A percentile compares a stretch with the other conserved stretches of the same genome.
Evolutionary conservation across 345 rosid genomes (phyloP).

Genomic region (Eutrema yunnanense): DNA sequence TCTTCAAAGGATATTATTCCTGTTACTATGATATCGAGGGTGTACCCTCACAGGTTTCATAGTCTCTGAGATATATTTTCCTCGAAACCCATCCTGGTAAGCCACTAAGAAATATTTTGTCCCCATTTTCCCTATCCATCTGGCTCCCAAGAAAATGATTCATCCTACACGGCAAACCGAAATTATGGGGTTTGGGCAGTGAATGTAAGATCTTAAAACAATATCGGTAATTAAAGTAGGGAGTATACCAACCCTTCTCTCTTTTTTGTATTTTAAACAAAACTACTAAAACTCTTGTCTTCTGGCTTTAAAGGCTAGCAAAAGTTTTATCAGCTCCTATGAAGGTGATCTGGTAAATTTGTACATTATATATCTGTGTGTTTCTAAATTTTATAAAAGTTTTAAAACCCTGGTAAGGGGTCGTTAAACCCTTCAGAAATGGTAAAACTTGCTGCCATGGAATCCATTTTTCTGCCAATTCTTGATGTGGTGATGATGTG

Average conservation of each 20-base stretch:
- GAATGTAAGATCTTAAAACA: slow-evolving; percentile 47
- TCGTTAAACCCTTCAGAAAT: slow-evolving; percentile 49
- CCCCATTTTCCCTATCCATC: slow-evolving; percentile 30
- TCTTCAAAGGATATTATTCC: slow-evolving; percentile 5
- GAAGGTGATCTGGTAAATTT: slow-evolving; percentile 80
- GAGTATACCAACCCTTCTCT: slow-evolving; percentile 57
- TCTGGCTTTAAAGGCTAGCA: slow-evolving; percentile 69
- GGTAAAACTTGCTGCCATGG: slow-evolving; percentile 63
- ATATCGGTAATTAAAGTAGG: slow-evolving; percentile 53
- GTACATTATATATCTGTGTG: slow-evolving; percentile 26
- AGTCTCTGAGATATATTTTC: slow-evolving; percentile 34
- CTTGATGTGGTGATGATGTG: slow-evolving; percentile 93
- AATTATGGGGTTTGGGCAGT: slow-evolving; percentile 45
- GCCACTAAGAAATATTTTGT: slow-evolving; percentile 23
- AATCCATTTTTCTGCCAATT: slow-evolving; percentile 83
- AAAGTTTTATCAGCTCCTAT: slow-evolving; percentile 69
- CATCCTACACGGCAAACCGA: slow-evolving; percentile 49
- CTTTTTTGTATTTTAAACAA: slow-evolving; percentile 38
- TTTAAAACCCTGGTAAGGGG: slow-evolving; percentile 98
- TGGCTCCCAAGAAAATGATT: slow-evolving; percentile 42
- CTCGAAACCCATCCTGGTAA: slow-evolving; percentile 44
- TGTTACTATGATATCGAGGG: not conserved
- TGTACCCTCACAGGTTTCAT: slow-evolving; percentile 12
- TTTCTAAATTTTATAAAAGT: slow-evolving; percentile 37
- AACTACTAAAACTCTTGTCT: slow-evolving; percentile 49